phyloP scores from a whole-genome alignment of 768 basidiomycete species.

The Russula lepida region DNA sequence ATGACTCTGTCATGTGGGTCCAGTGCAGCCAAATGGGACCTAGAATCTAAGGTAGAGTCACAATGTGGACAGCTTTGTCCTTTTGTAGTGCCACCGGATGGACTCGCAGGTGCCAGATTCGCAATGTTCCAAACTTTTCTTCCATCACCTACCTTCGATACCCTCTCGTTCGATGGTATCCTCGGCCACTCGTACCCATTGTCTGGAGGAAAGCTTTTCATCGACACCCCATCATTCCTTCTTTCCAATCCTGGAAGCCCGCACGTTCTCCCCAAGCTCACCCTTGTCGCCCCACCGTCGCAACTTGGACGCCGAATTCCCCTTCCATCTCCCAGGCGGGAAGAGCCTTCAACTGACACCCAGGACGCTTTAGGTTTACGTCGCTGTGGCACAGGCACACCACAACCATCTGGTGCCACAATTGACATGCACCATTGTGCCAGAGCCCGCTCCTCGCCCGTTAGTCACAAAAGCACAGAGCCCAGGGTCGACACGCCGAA shows the following conservation, averaged over 20 bases:
- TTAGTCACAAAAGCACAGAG: background rate
- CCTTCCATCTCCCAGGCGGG: background rate
- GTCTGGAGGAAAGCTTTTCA: background rate
- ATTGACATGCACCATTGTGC: background rate
- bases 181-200: background rate
- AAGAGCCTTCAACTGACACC: background rate
- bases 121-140: constrained; percentile 6
- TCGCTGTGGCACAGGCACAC: background rate
- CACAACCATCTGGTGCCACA: background rate
- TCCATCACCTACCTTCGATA: constrained; percentile 2
- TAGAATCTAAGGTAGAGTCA: constrained; percentile 4
- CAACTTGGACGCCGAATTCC: background rate
- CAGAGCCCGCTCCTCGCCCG: background rate
- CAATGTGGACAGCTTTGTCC: constrained; percentile 1
- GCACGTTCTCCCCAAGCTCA: background rate
- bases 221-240: background rate
- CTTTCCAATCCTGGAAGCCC: background rate
- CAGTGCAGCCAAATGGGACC: background rate
- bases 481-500: background rate
- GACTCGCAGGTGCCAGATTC: background rate
- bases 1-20: background rate
- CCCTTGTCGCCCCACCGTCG: background rate
- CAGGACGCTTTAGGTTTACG: background rate
- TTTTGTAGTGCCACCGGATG: background rate
- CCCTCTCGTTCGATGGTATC: background rate